These are phyloP conservation scores for Suhomyces bribrorum DNA, from an alignment of 1,139 yeast species.

Conservation along the genomic window DNA sequence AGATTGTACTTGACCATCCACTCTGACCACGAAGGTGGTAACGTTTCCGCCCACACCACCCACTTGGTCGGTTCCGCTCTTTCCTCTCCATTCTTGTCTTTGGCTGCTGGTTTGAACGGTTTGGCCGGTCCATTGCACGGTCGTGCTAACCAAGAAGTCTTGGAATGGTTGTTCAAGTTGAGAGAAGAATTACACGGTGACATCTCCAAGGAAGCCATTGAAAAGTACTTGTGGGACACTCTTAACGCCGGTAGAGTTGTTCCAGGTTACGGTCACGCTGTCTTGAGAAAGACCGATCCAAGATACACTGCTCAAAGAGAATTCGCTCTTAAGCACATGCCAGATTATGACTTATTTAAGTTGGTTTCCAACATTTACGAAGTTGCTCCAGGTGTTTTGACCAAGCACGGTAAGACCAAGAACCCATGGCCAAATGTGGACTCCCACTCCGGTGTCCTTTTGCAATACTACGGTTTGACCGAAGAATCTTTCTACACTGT, in stretches of 20 bases:
- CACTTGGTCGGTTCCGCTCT: constrained; percentile 96
- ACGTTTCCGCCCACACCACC: constrained; percentile 96
- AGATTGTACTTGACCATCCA: constrained; percentile 92
- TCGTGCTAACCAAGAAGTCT: constrained; percentile 96
- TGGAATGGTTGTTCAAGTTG: constrained; percentile 88
- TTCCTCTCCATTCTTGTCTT: constrained; percentile 88
- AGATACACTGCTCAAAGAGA: constrained; percentile 97
- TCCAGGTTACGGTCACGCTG: constrained; percentile 98
- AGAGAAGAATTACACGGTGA: constrained; percentile 73
- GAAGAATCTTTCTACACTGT: constrained; percentile 98
- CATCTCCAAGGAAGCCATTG: constrained; percentile 72
- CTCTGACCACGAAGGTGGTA: constrained; percentile 99
- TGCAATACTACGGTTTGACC: constrained; percentile 95
- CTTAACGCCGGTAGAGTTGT: constrained; percentile 91
- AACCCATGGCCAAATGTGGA: constrained; percentile 99
- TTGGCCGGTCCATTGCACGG: constrained; percentile 99
- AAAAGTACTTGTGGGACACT: constrained; percentile 87
- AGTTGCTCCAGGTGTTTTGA: constrained; percentile 93
- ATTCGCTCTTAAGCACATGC: constrained; percentile 96
- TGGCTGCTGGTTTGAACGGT: constrained; percentile 95
- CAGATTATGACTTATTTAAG: constrained; percentile 90
- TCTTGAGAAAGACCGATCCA: constrained; percentile 95
- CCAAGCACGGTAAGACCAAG: constrained; percentile 97
- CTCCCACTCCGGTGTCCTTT: constrained; percentile 94
- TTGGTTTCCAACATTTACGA: constrained; percentile 88